Base-by-base conservation (phyloP, 192 early-diverging fungal species). In the Backusella mclennaniae region DNA sequence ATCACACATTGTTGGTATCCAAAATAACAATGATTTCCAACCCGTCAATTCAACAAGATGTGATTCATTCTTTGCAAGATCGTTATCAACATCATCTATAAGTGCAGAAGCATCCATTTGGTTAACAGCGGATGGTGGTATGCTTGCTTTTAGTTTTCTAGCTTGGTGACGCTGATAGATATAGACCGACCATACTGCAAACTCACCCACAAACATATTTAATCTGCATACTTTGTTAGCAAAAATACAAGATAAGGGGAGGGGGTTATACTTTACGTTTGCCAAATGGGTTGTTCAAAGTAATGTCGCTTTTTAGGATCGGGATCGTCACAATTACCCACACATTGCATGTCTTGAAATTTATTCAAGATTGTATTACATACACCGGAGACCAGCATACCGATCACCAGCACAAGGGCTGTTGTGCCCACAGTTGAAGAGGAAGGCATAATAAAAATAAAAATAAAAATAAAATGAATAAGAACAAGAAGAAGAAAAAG, bases 271-370 rank as follows among this genome's bases (percentile, higher is more conserved):
- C 35, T 56, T 78, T 82, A 82, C 29, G 97, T 98, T 89, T 98
- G 96, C 93, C 94, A 96, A n/a, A 97, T 86, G 15, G 97, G 97
- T 84, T 99, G 97, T 82, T 99, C 96, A 89, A 96, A 99, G 63
- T 92, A 87, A 63, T 91, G 79, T 52, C 87, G 85, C 21, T 92
- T 88, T 14, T 77, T 77, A 3, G 88, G 86, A 73, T 96, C 91
- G 15, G 91, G 87, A 81, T 88, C 89, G 63, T 94, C 88, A 77
- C 97, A 99, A 87, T 97, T 93, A 8, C 83, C 86, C 35, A 99
- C 92, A 82, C 97, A 99, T 70, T 93, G 90, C 85, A 92, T 93
- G 81, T 98, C 96, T 85, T 99, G 97, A 31, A 89, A 85, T 84
- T 95, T 94, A 79, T 92, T 94, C 69, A 95, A 85, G 72, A 95